phyloP scores from a whole-genome alignment of 2,329 filamentous ascomycete genomes.

The Paecilomyces sp. region DNA sequence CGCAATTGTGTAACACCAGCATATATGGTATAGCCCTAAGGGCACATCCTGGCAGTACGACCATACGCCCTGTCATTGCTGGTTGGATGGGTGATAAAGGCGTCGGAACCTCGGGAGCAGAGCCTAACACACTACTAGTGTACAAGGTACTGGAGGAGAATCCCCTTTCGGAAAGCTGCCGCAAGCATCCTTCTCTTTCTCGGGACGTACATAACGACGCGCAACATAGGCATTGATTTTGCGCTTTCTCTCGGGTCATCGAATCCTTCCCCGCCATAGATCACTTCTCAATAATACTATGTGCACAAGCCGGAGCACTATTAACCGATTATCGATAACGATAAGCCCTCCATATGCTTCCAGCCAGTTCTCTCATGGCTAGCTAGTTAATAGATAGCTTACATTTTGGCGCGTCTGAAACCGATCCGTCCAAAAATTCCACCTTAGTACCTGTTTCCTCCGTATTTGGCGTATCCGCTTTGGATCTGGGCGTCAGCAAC shows the following conservation, averaged over 20 bases:
- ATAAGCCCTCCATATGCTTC: neutral
- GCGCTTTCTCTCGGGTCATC: neutral
- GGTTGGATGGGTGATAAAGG: neutral
- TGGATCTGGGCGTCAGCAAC: neutral
- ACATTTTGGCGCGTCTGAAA: neutral
- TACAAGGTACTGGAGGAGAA: neutral
- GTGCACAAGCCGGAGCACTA: neutral
- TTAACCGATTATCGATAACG: neutral
- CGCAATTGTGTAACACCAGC: neutral
- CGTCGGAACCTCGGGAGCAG: neutral
- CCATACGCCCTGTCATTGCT: neutral
- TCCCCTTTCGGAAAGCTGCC: neutral
- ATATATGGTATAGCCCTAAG: too few species aligned
- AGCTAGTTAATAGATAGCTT: neutral
- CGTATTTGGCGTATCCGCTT: neutral
- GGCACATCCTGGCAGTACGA: neutral
- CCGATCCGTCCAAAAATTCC: neutral
- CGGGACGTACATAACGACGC: neutral
- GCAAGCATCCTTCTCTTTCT: neutral
- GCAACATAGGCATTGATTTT: neutral
- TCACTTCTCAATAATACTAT: neutral
- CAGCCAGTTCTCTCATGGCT: neutral
- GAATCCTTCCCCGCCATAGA: neutral
- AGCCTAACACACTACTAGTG: neutral
- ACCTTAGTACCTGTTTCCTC: neutral